Evolutionary conservation across 495 filamentous ascomycete species (phyloP).

Genomic region (Amphirosellinia nigrospora): DNA sequence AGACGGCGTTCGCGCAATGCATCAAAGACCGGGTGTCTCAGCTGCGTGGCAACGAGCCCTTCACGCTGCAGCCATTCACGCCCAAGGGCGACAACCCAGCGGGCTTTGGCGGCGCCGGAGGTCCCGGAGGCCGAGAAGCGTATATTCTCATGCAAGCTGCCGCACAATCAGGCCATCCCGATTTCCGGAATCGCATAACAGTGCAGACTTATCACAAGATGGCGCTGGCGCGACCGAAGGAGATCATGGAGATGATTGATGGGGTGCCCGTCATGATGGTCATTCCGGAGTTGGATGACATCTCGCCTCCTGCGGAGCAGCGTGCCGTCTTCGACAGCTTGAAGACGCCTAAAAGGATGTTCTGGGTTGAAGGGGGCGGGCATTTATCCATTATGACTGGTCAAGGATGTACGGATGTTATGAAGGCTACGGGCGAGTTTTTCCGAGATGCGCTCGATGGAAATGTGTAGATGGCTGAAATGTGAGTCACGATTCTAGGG

Average conservation of each 20-base stretch:
- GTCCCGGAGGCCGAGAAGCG: conserved; percentile 10
- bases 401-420: not conserved
- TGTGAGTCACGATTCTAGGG: not conserved
- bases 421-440: not conserved
- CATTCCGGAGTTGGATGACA: conserved; percentile 34
- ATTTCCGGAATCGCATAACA: conserved; percentile 11
- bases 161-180: not conserved
- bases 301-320: conserved; percentile 34
- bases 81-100: conserved; percentile 44
- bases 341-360: not conserved
- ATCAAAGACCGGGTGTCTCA: conserved; percentile 40
- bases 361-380: not conserved
- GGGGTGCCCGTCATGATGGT: conserved; percentile 43
- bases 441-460: not conserved
- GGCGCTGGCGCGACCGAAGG: conserved; percentile 28
- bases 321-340: not conserved
- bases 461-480: not conserved
- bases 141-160: not conserved
- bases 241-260: conserved; percentile 39
- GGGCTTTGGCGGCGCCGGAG: conserved; percentile 31
- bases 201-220: conserved; percentile 33
- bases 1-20: conserved; percentile 24
- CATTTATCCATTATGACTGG: not conserved
- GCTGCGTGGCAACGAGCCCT: conserved; percentile 33
- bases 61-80: conserved; percentile 33